Percentiles rank a stretch among this genome's conserved stretches.
These are phyloP conservation scores for Camelina hispida DNA, from an alignment of 345 rosid species.

Conservation along the genomic window DNA sequence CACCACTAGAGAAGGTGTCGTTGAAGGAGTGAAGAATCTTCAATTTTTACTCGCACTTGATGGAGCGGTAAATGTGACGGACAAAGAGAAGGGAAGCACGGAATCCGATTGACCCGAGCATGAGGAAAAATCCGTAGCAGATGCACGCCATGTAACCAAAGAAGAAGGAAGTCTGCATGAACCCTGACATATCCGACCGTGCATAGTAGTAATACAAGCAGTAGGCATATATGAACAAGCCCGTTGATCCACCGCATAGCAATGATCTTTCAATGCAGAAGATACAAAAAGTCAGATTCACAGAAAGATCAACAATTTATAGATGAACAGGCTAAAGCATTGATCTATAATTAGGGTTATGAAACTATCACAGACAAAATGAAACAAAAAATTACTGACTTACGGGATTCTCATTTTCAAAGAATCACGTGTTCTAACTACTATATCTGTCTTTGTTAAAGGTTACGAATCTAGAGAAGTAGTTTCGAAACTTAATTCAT, in stretches of 20 bases:
- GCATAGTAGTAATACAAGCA: slow-evolving; percentile 57
- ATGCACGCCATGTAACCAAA: slow-evolving; percentile 65
- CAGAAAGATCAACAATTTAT: background rate
- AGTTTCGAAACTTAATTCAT: background rate
- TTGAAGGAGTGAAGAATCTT: background rate
- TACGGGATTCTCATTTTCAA: background rate
- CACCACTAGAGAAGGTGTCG: background rate
- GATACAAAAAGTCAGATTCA: slow-evolving; percentile 14
- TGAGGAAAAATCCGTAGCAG: slow-evolving; percentile 57
- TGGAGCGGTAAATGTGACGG: slow-evolving; percentile 55
- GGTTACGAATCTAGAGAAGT: background rate
- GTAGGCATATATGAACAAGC: slow-evolving; percentile 50
- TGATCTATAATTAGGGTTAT: background rate
- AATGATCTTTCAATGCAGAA: slow-evolving; percentile 46
- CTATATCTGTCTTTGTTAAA: background rate
- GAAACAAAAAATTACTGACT: background rate
- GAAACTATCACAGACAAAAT: background rate
- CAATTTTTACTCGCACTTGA: slow-evolving; percentile 48
- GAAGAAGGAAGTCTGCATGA: slow-evolving; percentile 60
- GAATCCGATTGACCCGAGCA: slow-evolving; percentile 56
- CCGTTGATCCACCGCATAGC: slow-evolving; percentile 59
- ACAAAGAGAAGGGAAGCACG: slow-evolving; percentile 53
- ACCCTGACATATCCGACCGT: slow-evolving; percentile 55
- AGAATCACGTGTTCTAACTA: background rate
- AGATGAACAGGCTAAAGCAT: background rate